Evolutionary conservation across 176 grass and related monocot species (phyloP).

Genomic region (Aechmea fasciata): DNA sequence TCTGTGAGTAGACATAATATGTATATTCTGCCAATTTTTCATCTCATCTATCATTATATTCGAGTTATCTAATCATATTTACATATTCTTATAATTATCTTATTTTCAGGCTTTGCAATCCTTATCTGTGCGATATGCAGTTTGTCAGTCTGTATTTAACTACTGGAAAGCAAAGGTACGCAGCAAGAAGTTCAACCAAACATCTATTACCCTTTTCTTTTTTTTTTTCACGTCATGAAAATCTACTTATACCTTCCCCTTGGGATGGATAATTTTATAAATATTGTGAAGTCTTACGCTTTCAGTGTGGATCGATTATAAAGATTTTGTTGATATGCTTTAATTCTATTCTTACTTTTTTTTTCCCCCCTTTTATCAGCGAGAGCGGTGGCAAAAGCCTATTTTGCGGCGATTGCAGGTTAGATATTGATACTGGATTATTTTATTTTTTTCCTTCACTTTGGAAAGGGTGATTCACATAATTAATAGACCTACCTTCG

Average conservation of each 20-base stretch:
- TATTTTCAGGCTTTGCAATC: constrained; percentile 64
- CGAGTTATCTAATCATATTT: constrained; percentile 12
- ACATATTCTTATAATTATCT: constrained; percentile 28
- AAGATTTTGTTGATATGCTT: not conserved
- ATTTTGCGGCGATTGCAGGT: constrained; percentile 95
- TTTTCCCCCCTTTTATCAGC: constrained; percentile 50
- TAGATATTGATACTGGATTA: constrained; percentile 14
- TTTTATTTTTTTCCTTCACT: not conserved
- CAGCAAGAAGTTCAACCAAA: not conserved
- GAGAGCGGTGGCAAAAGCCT: constrained; percentile 95
- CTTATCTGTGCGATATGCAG: constrained; percentile 46
- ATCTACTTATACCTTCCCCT: not conserved
- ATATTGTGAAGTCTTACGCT: no score
- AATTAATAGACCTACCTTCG: no score
- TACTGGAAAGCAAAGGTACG: constrained; percentile 95
- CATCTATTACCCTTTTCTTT: not conserved
- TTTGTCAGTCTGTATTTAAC: constrained; percentile 88
- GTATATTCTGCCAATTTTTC: not conserved
- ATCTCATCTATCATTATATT: not conserved
- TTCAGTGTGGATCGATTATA: not conserved
- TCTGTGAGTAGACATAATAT: no score
- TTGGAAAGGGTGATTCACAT: no score
- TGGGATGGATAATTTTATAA: not conserved
- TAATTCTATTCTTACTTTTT: constrained; percentile 4
- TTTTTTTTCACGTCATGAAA: not conserved